Evolutionary conservation across 78 protist species (phyloP).

Genomic region (Acrasis kona): DNA sequence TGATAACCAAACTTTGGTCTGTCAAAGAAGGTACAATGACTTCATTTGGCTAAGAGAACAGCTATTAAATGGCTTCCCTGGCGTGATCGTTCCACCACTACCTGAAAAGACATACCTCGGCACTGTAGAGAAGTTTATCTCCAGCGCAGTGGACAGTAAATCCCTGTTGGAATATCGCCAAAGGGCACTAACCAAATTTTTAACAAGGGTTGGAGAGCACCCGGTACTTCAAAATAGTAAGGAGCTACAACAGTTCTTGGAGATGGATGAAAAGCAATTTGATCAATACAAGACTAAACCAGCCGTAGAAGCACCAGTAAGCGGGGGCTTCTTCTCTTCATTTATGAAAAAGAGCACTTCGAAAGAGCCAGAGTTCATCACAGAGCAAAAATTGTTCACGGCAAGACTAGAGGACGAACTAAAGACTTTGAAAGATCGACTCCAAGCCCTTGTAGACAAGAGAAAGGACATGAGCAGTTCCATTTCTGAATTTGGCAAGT

Average conservation of each 20-base stretch:
- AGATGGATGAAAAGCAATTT: conserved; percentile 1
- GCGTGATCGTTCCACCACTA: conserved; percentile 25
- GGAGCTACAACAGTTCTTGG: conserved; percentile 1
- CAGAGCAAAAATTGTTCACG: no score
- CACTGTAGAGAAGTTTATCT: neutral
- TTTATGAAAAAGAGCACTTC: no score
- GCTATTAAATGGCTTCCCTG: conserved; percentile 11
- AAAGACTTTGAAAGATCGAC: neutral
- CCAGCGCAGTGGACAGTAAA: neutral
- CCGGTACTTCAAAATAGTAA: neutral
- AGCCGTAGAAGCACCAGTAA: no score
- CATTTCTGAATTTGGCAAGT: neutral
- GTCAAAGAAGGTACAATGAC: conserved; percentile 19
- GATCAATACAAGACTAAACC: no score
- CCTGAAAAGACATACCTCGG: conserved; percentile 11
- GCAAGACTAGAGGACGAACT: conserved; percentile 4
- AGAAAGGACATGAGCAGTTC: conserved; percentile 1
- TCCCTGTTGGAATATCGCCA: conserved; percentile 17
- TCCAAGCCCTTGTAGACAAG: neutral
- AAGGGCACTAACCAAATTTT: conserved; percentile 12
- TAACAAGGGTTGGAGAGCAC: conserved; percentile 16
- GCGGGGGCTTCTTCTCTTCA: no score
- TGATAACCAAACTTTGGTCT: neutral
- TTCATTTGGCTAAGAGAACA: conserved; percentile 15
- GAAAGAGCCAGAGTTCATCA: no score